phyloP scores from a whole-genome alignment of 2,329 filamentous ascomycete species.

The Clarireedia paspali region DNA sequence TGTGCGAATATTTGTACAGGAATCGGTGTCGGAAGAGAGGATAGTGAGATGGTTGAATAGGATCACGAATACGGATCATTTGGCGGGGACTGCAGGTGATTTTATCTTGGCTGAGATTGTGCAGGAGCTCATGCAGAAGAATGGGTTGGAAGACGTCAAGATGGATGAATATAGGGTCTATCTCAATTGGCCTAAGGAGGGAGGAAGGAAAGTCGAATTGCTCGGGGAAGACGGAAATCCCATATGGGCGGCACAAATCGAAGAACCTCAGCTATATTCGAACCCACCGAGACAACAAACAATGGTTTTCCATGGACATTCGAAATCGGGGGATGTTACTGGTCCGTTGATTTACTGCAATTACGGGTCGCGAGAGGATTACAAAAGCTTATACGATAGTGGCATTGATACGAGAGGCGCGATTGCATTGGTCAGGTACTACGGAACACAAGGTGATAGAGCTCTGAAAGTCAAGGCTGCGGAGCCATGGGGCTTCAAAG shows the following conservation, averaged over 20 bases:
- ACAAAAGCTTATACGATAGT: constrained; percentile 60
- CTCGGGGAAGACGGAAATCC: constrained; percentile 58
- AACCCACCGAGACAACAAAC: constrained; percentile 60
- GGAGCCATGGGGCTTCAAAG: constrained; percentile 75
- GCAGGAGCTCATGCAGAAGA: constrained; percentile 64
- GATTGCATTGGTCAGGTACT: constrained; percentile 77
- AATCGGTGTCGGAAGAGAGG: constrained; percentile 59
- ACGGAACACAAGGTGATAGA: constrained; percentile 63
- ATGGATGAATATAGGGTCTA: constrained; percentile 82
- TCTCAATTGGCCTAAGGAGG: constrained; percentile 77
- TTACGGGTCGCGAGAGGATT: constrained; percentile 81
- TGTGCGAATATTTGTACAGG: constrained; percentile 67
- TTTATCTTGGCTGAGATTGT: constrained; percentile 80
- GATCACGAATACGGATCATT: constrained; percentile 77
- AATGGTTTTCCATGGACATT: constrained; percentile 79
- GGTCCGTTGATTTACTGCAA: constrained; percentile 89
- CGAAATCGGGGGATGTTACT: constrained; percentile 75
- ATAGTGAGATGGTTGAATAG: constrained; percentile 69
- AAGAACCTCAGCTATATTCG: constrained; percentile 68
- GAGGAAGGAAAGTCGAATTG: constrained; percentile 75
- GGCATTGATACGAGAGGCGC: constrained; percentile 70
- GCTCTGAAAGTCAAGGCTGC: constrained; percentile 86
- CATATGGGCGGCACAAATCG: constrained; percentile 72
- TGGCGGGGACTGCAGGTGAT: constrained; percentile 92
- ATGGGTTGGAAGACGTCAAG: constrained; percentile 65